Conservation (phyloP, 2,329 filamentous ascomycete genomes). For the Helminthosporium solani region DNA sequence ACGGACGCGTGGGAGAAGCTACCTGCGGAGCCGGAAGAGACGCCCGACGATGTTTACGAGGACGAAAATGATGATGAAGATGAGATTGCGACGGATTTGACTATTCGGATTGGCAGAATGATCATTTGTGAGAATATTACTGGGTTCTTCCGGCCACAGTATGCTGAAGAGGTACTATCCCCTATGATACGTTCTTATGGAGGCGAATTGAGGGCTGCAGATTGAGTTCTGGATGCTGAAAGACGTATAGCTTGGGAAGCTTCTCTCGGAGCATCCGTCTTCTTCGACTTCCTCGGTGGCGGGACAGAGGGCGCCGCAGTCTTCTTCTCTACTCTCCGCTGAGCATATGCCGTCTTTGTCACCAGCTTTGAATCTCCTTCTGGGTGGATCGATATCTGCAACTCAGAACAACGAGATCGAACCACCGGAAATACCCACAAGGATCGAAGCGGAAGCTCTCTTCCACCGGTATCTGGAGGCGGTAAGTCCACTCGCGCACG, state of each 20-base stretch:
- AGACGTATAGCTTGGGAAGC: slow-evolving; percentile 39
- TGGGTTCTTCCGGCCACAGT: slow-evolving; percentile 42
- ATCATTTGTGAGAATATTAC: slow-evolving; percentile 44
- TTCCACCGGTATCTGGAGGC: slow-evolving; percentile 39
- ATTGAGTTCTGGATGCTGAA: slow-evolving; percentile 2
- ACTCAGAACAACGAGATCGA: slow-evolving; percentile 33
- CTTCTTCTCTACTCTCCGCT: slow-evolving; percentile 37
- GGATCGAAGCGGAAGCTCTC: slow-evolving; percentile 38
- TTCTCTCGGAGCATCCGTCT: slow-evolving; percentile 37
- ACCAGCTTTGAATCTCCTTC: slow-evolving; percentile 36
- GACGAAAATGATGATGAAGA: slow-evolving; percentile 43
- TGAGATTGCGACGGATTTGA: slow-evolving; percentile 41
- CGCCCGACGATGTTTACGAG: slow-evolving; percentile 41
- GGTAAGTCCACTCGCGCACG: slow-evolving; percentile 42
- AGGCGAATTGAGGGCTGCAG: neutral
- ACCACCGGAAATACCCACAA: slow-evolving; percentile 35
- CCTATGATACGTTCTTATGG: slow-evolving; percentile 14
- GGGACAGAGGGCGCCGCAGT: slow-evolving; percentile 39
- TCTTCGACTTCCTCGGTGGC: slow-evolving; percentile 33
- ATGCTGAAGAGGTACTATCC: slow-evolving; percentile 42
- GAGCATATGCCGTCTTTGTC: slow-evolving; percentile 42
- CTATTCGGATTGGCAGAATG: slow-evolving; percentile 42
- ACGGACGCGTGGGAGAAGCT: slow-evolving; percentile 40
- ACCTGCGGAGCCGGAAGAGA: slow-evolving; percentile 40
- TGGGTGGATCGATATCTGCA: slow-evolving; percentile 33